Evolutionary conservation across 2,329 filamentous ascomycete genomes (phyloP), one percentile per base, ranked within the genome.

Genomic region (Sclerotinia glacialis): DNA sequence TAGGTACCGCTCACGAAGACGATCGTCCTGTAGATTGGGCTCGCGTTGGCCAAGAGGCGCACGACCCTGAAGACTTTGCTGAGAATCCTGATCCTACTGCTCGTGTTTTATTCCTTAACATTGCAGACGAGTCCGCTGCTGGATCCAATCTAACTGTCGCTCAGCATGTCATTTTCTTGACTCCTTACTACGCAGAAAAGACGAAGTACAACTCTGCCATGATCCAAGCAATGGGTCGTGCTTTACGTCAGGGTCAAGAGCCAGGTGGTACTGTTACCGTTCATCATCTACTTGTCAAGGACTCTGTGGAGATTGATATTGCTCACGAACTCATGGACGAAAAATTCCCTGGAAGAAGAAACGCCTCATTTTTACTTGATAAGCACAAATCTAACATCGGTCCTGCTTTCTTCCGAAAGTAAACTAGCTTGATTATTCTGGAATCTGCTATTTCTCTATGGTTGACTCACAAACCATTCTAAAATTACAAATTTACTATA

Each of bases 101-200:
- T 28, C 54, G 68, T 26, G 83, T 86, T 0, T 77, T 89, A 5
- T 77, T 90, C 21, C 77, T 90, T 40, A 83, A 85, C 66, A 77
- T 86, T 2, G 81, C 80, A 1, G 81, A 81, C 69, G 83, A 84
- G 44, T 83, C 83, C 64, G 84, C 87, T 3, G 82, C 87, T 42
- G 88, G 88, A 62, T 76, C 83, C 12, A 90, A 90, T 69, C 76
- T 90, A 1, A 84, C 86, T 56, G 82, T 81, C 49, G 86, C 86
- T 0, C 89, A 88, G 68, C 86, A 90, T 67, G 78, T 89, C 46
- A 81, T 90, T 42, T 90, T 90, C 74, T 74, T 88, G 3, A 80
- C 82, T 0, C 86, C 87, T 0, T 75, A 87, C 11, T 76, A 85
- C 0, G 77, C 80, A 1, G 67, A 67, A 2, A 72, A 72, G 0